These are phyloP conservation scores for Ottelia alismoides DNA, from an alignment of 106 monocot species.

Conservation along the genomic window DNA sequence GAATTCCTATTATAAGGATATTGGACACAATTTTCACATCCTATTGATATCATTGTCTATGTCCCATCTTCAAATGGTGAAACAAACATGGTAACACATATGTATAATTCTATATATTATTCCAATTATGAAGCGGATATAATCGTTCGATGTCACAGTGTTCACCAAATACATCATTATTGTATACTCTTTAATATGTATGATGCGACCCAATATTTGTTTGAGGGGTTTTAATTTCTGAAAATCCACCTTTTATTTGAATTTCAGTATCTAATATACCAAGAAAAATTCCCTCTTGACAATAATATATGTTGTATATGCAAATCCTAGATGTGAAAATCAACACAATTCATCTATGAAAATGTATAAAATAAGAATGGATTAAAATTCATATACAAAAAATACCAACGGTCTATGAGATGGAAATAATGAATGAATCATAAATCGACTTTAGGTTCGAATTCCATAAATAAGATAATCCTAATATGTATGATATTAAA, in stretches of 20 bases:
- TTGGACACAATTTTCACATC: no score
- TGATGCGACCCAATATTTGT: neutral
- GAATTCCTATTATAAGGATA: no score
- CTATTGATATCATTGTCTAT: no score
- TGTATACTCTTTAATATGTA: constrained; percentile 1
- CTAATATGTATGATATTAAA: neutral
- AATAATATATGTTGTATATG: neutral
- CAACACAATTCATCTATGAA: neutral
- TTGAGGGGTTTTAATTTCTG: neutral
- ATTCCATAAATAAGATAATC: neutral
- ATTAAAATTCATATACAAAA: neutral
- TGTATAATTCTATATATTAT: no score
- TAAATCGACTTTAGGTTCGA: neutral
- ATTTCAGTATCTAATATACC: neutral
- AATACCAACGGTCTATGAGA: neutral
- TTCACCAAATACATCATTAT: neutral
- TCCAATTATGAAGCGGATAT: no score
- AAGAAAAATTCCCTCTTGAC: constrained; percentile 1
- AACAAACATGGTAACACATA: no score
- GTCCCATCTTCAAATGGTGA: no score
- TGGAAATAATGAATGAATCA: neutral
- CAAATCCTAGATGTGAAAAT: neutral
- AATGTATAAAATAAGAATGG: neutral
- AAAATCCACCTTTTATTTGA: neutral
- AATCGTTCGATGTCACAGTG: no score